Conservation (phyloP, 257 asterid species). For the Fraxinus excelsior region DNA sequence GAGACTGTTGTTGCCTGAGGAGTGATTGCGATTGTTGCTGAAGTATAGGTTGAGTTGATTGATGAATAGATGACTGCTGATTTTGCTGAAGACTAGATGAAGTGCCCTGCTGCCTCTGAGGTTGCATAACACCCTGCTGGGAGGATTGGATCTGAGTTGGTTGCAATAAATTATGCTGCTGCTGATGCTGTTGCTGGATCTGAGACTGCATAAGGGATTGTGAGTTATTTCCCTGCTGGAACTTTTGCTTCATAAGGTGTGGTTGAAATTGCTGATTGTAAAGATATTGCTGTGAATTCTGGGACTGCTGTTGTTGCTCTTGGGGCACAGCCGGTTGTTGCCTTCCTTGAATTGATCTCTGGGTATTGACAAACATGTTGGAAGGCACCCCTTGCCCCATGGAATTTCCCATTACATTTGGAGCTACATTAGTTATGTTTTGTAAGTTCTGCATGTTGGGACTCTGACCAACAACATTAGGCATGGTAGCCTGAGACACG, state of each 20-base stretch:
- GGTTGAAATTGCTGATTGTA: conserved; percentile 85
- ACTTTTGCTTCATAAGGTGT: conserved; percentile 68
- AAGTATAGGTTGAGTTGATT: conserved; percentile 69
- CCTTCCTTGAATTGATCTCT: conserved; percentile 77
- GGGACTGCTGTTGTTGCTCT: conserved; percentile 70
- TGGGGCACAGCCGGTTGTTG: conserved; percentile 69
- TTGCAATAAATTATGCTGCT: conserved; percentile 65
- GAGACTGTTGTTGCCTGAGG: conserved; percentile 79
- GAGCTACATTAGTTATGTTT: conserved; percentile 58
- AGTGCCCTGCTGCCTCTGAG: conserved; percentile 67
- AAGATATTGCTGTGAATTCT: conserved; percentile 65
- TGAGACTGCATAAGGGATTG: conserved; percentile 75
- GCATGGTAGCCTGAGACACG: conserved; percentile 61
- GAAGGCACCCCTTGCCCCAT: conserved; percentile 78
- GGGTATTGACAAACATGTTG: conserved; percentile 72
- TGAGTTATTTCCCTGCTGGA: conserved; percentile 66
- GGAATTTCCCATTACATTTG: conserved; percentile 59
- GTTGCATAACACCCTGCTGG: conserved; percentile 83
- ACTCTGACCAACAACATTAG: conserved; percentile 69
- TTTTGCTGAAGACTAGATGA: conserved; percentile 71
- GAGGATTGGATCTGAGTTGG: conserved; percentile 74
- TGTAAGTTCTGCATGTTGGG: conserved; percentile 72
- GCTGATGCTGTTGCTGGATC: conserved; percentile 56
- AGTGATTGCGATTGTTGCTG: conserved; percentile 87
- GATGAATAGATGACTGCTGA: conserved; percentile 78